Percentiles rank a stretch among this genome's conserved stretches.
Conservation (phyloP, 1,284 basidiomycete species). For the Ustilago crameri region DNA sequence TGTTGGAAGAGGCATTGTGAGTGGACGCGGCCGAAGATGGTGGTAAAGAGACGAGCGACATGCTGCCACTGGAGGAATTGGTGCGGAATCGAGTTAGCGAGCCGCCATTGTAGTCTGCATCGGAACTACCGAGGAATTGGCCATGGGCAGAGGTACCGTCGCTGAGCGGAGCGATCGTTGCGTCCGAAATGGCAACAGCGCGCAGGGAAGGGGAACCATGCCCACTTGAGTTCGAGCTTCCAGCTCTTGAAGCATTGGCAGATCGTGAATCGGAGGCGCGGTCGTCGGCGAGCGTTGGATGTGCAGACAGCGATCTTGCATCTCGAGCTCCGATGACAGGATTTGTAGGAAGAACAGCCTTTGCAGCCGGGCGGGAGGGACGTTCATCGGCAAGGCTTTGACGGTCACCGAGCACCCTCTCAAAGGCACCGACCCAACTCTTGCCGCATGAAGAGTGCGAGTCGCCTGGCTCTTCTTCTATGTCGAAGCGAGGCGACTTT, state of each 20-base stretch:
- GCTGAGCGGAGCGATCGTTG: neutral
- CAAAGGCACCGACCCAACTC: conserved; percentile 63
- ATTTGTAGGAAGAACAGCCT: conserved; percentile 24
- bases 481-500: conserved; percentile 46
- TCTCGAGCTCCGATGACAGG: conserved; percentile 41
- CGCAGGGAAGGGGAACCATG: conserved; percentile 30
- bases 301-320: conserved; percentile 12
- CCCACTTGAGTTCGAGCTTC: conserved; percentile 35
- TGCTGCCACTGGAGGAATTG: conserved; percentile 40
- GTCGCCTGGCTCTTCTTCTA: conserved; percentile 54
- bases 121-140: conserved; percentile 7
- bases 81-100: conserved; percentile 35
- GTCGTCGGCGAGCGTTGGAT: conserved; percentile 18
- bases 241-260: conserved; percentile 22
- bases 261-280: conserved; percentile 17
- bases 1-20: conserved; percentile 37
- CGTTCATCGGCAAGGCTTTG: conserved; percentile 39
- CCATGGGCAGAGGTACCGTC: conserved; percentile 11
- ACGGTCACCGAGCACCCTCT: conserved; percentile 63
- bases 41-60: conserved; percentile 37
- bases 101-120: conserved; percentile 21
- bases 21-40: conserved; percentile 40
- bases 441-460: conserved; percentile 18
- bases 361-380: conserved; percentile 24
- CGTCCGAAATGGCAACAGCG: conserved; percentile 6